Base-by-base conservation (phyloP, 192 early-diverging fungal species). In the Mortierella antarctica region DNA sequence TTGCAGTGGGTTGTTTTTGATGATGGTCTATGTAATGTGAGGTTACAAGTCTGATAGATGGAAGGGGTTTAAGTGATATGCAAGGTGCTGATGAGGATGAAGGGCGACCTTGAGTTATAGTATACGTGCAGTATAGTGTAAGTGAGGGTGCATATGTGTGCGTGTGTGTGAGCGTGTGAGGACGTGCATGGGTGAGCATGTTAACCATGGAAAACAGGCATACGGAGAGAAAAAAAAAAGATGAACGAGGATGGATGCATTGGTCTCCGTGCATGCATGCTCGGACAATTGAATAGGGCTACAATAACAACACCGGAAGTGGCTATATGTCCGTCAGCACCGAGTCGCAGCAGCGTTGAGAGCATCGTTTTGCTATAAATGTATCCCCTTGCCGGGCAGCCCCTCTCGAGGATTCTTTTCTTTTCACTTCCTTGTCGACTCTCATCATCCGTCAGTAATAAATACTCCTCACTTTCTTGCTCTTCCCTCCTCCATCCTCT, bases 261-360 rank as follows among this genome's bases (percentile, higher is more conserved):
- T 44, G 61, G 46, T 8, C 12, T 12, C 8, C 2, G 31, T 31
- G 46, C 17, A 67, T 57, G 66, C 66, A 67, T 57, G 55, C 39
- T 20, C 39, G 56, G 58, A 5, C 18, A 31, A 70, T 59, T 70
- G 67, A 70, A 70, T 70, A 9, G 67, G 31, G 15, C n/a, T 60
- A 59, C 7, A 70, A 11, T 70, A 42, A 60, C 57, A 10, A 70
- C 67, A 70, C 67, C 67, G 52, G 67, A 70, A 58, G n/a, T 70
- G 18, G 18, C 51, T 46, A 18, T 52, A 70, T 50, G 31, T 31
- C 31, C 31, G 31, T 20, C 9, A 31, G 31, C 31, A 31, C 31
- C 31, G 31, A 31, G 31, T 31, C 31, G 31, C 31, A 31, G 31
- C 31, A 31, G 31, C 31, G 31, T 31, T 31, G 31, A 31, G 31